These are phyloP conservation scores for Tremella yokohamensis DNA, from an alignment of 768 basidiomycete species.

Conservation along the genomic window DNA sequence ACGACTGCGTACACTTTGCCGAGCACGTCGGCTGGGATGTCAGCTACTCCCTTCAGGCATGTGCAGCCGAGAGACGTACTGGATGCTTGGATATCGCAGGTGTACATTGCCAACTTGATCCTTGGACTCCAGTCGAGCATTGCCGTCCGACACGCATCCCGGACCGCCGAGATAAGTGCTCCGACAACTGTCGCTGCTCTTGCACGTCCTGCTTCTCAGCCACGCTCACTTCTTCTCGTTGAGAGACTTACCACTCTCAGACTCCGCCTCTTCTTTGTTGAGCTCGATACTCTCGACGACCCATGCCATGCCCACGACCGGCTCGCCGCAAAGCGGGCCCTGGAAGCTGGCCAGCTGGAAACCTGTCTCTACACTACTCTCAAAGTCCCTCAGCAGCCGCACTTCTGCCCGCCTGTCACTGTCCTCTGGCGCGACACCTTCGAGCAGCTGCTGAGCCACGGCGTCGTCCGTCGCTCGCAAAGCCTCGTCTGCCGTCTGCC, in stretches of 20 bases:
- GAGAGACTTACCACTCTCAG: conserved; percentile 29
- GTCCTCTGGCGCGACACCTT: conserved; percentile 16
- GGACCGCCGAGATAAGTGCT: conserved; percentile 79
- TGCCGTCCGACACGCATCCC: conserved; percentile 84
- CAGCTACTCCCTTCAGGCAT: background rate
- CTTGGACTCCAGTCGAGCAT: conserved; percentile 96
- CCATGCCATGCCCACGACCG: conserved; percentile 86
- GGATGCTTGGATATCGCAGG: conserved; percentile 96
- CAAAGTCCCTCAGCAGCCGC: conserved; percentile 59
- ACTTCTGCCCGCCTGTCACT: conserved; percentile 25
- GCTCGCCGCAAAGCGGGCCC: conserved; percentile 92
- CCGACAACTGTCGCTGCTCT: conserved; percentile 80
- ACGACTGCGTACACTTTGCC: conserved; percentile 97
- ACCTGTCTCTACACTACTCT: conserved; percentile 80
- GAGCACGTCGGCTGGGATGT: conserved; percentile 75
- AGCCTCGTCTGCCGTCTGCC: conserved; percentile 46
- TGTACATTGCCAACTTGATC: conserved; percentile 96
- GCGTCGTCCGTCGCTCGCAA: conserved; percentile 36
- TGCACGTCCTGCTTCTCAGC: conserved; percentile 63
- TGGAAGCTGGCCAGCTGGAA: conserved; percentile 93
- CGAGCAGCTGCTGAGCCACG: conserved; percentile 26
- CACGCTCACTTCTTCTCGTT: background rate
- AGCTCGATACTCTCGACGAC: conserved; percentile 69
- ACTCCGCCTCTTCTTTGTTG: conserved; percentile 63
- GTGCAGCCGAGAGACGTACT: conserved; percentile 58